Percentiles rank a stretch among this genome's conserved stretches.
Conservation (phyloP, 352 stramenopile genomes). For the Pythium guiyangense region DNA sequence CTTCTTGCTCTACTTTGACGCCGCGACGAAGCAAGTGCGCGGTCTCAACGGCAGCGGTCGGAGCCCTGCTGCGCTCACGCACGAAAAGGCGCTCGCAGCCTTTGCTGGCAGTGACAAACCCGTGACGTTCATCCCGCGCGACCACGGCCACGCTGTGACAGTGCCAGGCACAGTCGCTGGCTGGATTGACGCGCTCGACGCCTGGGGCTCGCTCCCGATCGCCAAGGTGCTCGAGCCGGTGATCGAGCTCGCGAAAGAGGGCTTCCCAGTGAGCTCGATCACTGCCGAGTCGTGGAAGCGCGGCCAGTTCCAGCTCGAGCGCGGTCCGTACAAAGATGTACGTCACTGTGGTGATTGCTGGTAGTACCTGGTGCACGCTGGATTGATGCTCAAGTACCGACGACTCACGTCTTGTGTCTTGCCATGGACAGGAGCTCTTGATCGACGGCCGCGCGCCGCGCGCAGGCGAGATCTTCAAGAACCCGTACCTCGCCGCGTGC, state of each 20-base stretch:
- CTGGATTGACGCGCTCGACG: slow-evolving; percentile 89
- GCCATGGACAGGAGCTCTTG: slow-evolving; percentile 34
- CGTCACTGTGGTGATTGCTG: slow-evolving; percentile 2
- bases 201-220: slow-evolving; percentile 84
- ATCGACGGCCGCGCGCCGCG: slow-evolving; percentile 43
- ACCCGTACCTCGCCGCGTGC: slow-evolving; percentile 79
- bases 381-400: neutral
- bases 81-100: slow-evolving; percentile 57
- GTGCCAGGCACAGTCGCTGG: slow-evolving; percentile 91
- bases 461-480: slow-evolving; percentile 83
- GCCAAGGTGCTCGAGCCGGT: slow-evolving; percentile 86
- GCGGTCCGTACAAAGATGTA: slow-evolving; percentile 34
- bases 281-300: slow-evolving; percentile 84
- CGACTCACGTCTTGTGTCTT: no score
- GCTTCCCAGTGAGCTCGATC: slow-evolving; percentile 90
- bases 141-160: slow-evolving; percentile 67
- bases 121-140: slow-evolving; percentile 33
- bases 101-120: slow-evolving; percentile 22
- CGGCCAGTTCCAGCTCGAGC: slow-evolving; percentile 63
- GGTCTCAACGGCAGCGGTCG: slow-evolving; percentile 92
- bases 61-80: slow-evolving; percentile 74
- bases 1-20: slow-evolving; percentile 95
- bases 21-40: slow-evolving; percentile 70
- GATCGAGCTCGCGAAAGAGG: slow-evolving; percentile 88
- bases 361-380: neutral